These are phyloP conservation scores for Camellia oleifera DNA, from an alignment of 179 eudicot species.

Conservation along the genomic window DNA sequence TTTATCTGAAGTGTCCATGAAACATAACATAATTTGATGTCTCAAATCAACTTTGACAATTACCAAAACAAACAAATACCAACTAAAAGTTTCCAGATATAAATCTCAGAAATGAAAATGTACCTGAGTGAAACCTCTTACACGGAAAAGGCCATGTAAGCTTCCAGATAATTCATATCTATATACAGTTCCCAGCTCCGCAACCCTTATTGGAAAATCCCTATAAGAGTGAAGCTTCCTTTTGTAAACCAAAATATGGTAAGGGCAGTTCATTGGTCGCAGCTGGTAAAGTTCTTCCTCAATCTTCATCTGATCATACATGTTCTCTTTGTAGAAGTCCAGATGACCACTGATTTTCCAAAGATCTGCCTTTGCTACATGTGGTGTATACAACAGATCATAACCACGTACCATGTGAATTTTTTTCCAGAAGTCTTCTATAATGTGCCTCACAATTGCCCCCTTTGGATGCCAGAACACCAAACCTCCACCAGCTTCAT, in stretches of 20 bases:
- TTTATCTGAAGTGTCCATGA: background rate
- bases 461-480: conserved; percentile 99
- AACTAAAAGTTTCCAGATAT: background rate
- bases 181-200: conserved; percentile 97
- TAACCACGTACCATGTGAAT: conserved; percentile 84
- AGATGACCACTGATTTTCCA: conserved; percentile 99
- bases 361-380: conserved; percentile 92
- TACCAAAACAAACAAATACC: background rate
- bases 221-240: conserved; percentile 84
- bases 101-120: background rate
- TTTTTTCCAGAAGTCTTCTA: conserved; percentile 93
- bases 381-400: conserved; percentile 89
- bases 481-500: conserved; percentile 99
- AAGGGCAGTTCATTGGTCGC: conserved; percentile 99
- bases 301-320: conserved; percentile 95
- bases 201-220: conserved; percentile 91
- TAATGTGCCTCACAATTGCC: conserved; percentile 82
- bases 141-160: conserved; percentile 98
- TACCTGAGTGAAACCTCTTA: conserved; percentile 99
- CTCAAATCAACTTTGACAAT: background rate
- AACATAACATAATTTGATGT: background rate
- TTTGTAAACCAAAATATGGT: conserved; percentile 89
- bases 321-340: conserved; percentile 92
- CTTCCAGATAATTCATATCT: conserved; percentile 96
- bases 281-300: conserved; percentile 98